Conservation (phyloP, 2,329 filamentous ascomycete species). For the Lecanicillium sp. region DNA sequence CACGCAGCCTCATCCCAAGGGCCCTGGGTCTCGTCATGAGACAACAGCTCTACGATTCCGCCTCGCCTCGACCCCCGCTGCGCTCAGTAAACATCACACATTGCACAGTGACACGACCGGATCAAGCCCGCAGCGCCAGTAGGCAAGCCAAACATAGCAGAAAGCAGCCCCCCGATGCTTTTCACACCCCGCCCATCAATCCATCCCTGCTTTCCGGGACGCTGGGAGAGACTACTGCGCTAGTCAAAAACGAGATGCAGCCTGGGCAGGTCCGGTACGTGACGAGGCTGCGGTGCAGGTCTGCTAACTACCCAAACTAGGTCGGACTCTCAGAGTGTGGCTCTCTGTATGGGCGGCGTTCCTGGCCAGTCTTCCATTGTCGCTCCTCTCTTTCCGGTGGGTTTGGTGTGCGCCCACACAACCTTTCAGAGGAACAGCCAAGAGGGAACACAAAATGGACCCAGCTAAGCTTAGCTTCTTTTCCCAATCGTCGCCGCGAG, state of each 20-base stretch:
- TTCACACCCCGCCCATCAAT: neutral
- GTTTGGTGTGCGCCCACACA: neutral
- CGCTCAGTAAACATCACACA: too few species aligned
- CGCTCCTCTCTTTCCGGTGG: neutral
- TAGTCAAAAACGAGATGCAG: too few species aligned
- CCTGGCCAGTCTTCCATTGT: neutral
- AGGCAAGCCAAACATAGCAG: too few species aligned
- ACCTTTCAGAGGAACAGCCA: neutral
- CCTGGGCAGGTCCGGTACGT: too few species aligned
- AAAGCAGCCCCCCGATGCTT: neutral
- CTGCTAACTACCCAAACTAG: too few species aligned
- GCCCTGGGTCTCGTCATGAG: neutral
- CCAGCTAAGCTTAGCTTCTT: neutral
- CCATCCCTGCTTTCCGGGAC: neutral
- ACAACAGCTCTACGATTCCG: slow-evolving; percentile 1
- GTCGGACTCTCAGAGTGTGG: too few species aligned
- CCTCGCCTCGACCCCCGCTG: neutral
- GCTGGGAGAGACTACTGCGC: slow-evolving; percentile 8
- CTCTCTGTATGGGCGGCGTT: too few species aligned
- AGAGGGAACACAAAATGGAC: neutral
- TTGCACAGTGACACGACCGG: too few species aligned
- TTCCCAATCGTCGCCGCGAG: slow-evolving; percentile 6
- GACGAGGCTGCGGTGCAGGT: too few species aligned
- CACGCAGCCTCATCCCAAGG: neutral
- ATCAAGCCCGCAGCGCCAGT: too few species aligned